Base-by-base conservation (phyloP, 2,329 filamentous ascomycete genomes). In the Rhynchosporium secalis region DNA sequence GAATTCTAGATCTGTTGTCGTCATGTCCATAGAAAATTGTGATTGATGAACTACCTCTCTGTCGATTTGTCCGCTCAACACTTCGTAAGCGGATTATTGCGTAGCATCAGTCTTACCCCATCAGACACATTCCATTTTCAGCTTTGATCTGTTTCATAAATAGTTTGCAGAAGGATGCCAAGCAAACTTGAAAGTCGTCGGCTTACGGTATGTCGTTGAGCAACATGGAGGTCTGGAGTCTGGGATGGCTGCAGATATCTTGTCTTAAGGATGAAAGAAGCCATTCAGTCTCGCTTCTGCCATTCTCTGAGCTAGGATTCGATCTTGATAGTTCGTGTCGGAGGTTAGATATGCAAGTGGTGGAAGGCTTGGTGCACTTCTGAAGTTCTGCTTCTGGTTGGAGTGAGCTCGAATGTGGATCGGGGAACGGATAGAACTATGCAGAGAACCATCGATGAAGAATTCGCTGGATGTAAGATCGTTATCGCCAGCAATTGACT, bases 401-500 rank as follows among this genome's bases (percentile, higher is more conserved):
- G 67, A 46, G 60, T 62, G 12, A 64, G 48, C 38, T 61, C 51
- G 47, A 84, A 80, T 61, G 79, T 87, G 46, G 85, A 88, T 66
- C 73, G 75, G 13, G 78, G 80, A 60, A 86, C 84, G 0, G 84
- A 87, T 62, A 75, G 78, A 47, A 73, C 78, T 10, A 83, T 87
- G 73, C 82, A 86, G 68, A 74, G 75, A 6, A 75, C 87, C 28
- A 80, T 87, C 61, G 76, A 80, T 2, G 75, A 79, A 41, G 77
- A 78, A 40, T 86, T 88, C 69, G 71, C 73, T 2, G 76, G 75
- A 3, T 81, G 83, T 69, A 88, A 86, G 2, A 79, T 88, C 13
- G 68, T 78, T 33, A 72, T 72, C 0, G 71, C 77, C 1, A 74
- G 73, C 40, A 76, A 78, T 65, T 66, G 72, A 1, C 64, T 78